Base-by-base conservation (phyloP, 2,329 filamentous ascomycete genomes). In the Trichoderma sp. region DNA sequence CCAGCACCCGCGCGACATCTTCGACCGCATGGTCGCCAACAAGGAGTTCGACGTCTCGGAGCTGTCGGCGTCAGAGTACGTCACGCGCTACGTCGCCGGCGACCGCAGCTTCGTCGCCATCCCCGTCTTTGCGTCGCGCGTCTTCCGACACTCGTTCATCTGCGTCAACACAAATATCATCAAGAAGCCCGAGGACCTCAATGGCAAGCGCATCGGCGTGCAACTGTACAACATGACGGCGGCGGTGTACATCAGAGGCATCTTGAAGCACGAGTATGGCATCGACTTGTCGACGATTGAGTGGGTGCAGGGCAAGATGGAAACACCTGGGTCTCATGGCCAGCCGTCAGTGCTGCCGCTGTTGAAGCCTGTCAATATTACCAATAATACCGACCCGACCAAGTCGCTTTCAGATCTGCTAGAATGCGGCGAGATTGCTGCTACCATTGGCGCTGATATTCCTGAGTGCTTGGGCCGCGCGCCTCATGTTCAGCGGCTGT, bases 21-120 rank as follows among this genome's bases (percentile, higher is more conserved):
- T 68, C n/a, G 66, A 68, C 55, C 66, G 66, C 36, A 68, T 68
- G 66, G 53, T 68, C 17, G 66, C 66, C 55, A 47, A 68, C 28
- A 43, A 43, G 26, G 66, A 68, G 0, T 68, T 68, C 6, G 66
- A 68, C 28, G 66, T 61, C 17, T 68, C 66, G 4, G 66, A 68
- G n/a, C 55, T 68, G 26, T 68, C 66, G 6, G 53, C 66, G 1
- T 68, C 66, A 2, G 66, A 68, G 17, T 68, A 68, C 66, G 59
- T 68, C 55, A 68, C 66, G 4, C 66, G 66, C 26, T 30, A 57
- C 13, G 66, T 61, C 34, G 36, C 55, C 23, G 66, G 66, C 34
- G 66, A 68, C 28, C 66, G 66, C 55, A 68, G 66, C 66, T 68
- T 68, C 36, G 55, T 68, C 32, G 66, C 66, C 66, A 68, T 68